Base-by-base conservation (phyloP, 345 rosid species). In the Conringia planisiliqua region DNA sequence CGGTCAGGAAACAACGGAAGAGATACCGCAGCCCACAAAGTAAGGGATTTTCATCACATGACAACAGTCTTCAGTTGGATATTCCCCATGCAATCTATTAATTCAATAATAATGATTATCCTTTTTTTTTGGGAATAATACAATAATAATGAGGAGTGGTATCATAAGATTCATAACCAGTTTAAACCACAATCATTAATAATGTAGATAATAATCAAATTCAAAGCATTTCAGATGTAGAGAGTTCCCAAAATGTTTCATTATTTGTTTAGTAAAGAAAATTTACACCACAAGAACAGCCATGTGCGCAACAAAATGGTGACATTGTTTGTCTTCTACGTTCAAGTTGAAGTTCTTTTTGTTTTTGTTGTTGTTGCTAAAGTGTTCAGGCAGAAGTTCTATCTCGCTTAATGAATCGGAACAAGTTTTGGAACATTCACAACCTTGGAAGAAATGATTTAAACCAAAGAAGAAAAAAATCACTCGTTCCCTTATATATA, bases 41-140 rank as follows among this genome's bases (percentile, higher is more conserved):
- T 33, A 10, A 44, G 76, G 80, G 76, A 77, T 71, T 56, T 29
- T 32, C 43, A 35, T 48, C 80, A 71, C 76, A 77, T 77, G 80
- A 70, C 68, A 47, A 62, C 20, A 57, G 44, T 69, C 70, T 70
- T 77, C 67, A 47, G 20, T 38, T 70, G 42, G 39, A 33, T 38
- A 10, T 77, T 77, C 72, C 75, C 76, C 14, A 77, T 77, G 71
- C 55, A 62, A 56, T 76, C 70, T 61, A 62, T 55, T 52, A 52
- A 16, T 30, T 51, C 62, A 40, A 36, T 50, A 66, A 17, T 36
- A 17, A 7, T 38, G 17, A 29, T 4, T 42, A 26, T 62, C 26
- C 24, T 22, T 22, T 4, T 63, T 63, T 33, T 18, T 0, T 20
- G 12, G 66, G 24, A 17, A 9, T 63, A n/a, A n/a, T 27, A 43